Evolutionary conservation across 2,329 filamentous ascomycete species (phyloP).

Genomic region (Calonectria fujianensis): DNA sequence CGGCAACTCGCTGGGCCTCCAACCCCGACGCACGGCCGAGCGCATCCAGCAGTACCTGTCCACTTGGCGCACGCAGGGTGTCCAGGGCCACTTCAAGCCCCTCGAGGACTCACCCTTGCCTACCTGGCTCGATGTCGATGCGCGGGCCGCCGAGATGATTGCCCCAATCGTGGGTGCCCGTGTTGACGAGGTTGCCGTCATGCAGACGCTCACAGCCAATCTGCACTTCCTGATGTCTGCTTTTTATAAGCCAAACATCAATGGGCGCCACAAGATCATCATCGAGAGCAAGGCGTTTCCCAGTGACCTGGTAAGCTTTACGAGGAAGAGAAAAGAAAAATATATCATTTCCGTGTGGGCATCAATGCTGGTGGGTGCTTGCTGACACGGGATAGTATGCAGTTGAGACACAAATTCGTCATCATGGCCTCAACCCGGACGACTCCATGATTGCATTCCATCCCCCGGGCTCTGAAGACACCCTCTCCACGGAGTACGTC

Average conservation of each 20-base stretch:
- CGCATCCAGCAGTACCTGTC: conserved; percentile 81
- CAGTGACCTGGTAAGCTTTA: conserved; percentile 79
- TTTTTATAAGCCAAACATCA: conserved; percentile 81
- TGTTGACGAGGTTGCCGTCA: conserved; percentile 83
- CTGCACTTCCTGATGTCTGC: conserved; percentile 87
- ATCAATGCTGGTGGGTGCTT: not conserved
- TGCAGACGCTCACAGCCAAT: conserved; percentile 88
- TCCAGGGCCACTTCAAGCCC: conserved; percentile 85
- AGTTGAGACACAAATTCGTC: conserved; percentile 83
- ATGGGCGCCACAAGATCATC: conserved; percentile 80
- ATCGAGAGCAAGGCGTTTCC: conserved; percentile 90
- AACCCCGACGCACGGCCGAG: conserved; percentile 77
- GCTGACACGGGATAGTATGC: conserved; percentile 76
- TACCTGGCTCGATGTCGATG: conserved; percentile 84
- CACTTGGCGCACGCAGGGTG: conserved; percentile 87
- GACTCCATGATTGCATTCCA: conserved; percentile 82
- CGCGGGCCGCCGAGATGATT: conserved; percentile 80
- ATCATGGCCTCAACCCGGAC: conserved; percentile 78
- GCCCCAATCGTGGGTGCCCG: conserved; percentile 81
- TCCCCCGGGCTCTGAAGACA: conserved; percentile 69
- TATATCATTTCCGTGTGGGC: not conserved
- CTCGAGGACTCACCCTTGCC: conserved; percentile 79
- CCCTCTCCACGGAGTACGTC: conserved; percentile 80
- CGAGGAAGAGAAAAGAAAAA: not conserved
- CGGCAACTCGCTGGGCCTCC: conserved; percentile 88